Base-by-base conservation (phyloP, 352 stramenopile genomes). In the Phytophthora niederhauseri region DNA sequence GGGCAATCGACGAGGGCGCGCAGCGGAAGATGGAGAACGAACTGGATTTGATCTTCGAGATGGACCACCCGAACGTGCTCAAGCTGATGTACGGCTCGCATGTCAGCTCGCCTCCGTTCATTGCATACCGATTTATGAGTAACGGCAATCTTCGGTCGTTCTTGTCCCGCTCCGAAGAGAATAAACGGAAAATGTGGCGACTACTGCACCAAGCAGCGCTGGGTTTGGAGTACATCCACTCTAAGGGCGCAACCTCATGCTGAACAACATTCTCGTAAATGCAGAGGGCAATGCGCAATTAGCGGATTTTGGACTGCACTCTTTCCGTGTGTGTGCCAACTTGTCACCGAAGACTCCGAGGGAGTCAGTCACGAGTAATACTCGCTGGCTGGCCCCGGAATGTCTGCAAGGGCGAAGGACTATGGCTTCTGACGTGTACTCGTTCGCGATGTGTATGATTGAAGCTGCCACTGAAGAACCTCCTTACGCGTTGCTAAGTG, bases 371-470 rank as follows among this genome's bases (percentile, higher is more conserved):
- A n/a, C n/a, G n/a, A n/a, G n/a, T n/a, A n/a, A n/a, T n/a, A n/a
- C n/a, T n/a, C n/a, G n/a, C n/a, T n/a, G n/a, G n/a, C n/a, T n/a
- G n/a, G n/a, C n/a, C n/a, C n/a, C n/a, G n/a, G n/a, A n/a, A n/a
- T n/a, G n/a, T n/a, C n/a, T n/a, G n/a, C n/a, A n/a, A n/a, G n/a
- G n/a, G n/a, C n/a, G n/a, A n/a, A n/a, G n/a, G n/a, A n/a, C n/a
- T n/a, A n/a, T n/a, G n/a, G n/a, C n/a, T n/a, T n/a, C 58, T 11
- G 58, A 65, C 30, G 58, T 58, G 15, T 54, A 53, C 6, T 54
- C 43, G 7, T 43, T 62, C 14, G 38, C 56, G 14, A 46, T 54
- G 43, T 61, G 53, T 20, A 41, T 61, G 12, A 52, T 61, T 38
- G 54, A 61, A 17, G 54, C 54, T 26, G 20, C 22, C 4, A 28